Evolutionary conservation across 2,329 filamentous ascomycete genomes (phyloP).

Genomic region (Fusarium papillatum): DNA sequence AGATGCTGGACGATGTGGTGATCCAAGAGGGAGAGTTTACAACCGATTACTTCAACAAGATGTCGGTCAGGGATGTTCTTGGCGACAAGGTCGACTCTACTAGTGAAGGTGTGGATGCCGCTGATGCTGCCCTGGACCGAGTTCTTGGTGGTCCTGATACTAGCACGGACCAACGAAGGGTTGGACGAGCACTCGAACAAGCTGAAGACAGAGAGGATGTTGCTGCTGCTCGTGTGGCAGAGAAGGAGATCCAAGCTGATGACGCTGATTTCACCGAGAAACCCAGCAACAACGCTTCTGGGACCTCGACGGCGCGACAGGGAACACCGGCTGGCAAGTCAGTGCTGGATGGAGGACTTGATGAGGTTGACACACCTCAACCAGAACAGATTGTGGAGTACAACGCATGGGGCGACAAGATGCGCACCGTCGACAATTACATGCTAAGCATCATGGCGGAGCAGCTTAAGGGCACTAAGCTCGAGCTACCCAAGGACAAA

Average conservation of each 20-base stretch:
- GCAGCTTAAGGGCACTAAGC: constrained; percentile 68
- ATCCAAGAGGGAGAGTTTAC: constrained; percentile 99
- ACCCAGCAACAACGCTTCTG: constrained; percentile 59
- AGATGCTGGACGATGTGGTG: constrained; percentile 97
- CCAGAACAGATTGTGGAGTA: constrained; percentile 60
- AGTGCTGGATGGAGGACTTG: constrained; percentile 47
- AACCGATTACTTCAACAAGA: constrained; percentile 92
- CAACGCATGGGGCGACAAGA: constrained; percentile 70
- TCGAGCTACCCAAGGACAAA: constrained; percentile 75
- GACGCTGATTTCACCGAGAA: constrained; percentile 87
- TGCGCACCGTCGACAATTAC: constrained; percentile 80
- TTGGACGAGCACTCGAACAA: constrained; percentile 83
- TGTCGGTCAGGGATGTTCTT: constrained; percentile 79
- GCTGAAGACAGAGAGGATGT: constrained; percentile 96
- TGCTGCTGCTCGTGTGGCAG: constrained; percentile 86
- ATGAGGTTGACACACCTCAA: constrained; percentile 49
- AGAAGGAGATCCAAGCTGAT: constrained; percentile 90
- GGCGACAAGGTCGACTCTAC: constrained; percentile 67
- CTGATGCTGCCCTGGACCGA: constrained; percentile 86
- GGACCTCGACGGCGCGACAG: constrained; percentile 63
- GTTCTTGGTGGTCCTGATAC: constrained; percentile 79
- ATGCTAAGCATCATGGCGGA: constrained; percentile 79
- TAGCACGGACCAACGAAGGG: constrained; percentile 71
- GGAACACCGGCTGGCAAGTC: constrained; percentile 62
- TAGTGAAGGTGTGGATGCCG: constrained; percentile 73